Conservation (phyloP, 2,329 filamentous ascomycete genomes). For the Fusarium udum region DNA sequence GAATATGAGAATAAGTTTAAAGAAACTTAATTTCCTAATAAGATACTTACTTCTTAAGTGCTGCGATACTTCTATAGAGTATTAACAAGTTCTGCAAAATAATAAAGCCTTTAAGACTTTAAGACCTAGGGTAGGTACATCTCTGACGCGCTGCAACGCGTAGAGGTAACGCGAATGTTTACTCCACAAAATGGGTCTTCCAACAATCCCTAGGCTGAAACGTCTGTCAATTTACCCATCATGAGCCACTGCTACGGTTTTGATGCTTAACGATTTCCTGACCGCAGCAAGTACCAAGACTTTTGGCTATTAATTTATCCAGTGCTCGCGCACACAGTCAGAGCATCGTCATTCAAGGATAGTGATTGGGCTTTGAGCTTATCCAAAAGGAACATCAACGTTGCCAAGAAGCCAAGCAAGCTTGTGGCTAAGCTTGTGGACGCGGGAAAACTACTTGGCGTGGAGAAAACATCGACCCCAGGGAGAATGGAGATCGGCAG, state of each 20-base stretch:
- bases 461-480: neutral
- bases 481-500: neutral
- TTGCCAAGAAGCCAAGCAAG: neutral
- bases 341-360: neutral
- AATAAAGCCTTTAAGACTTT: rapidly evolving
- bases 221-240: neutral
- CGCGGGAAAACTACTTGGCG: neutral
- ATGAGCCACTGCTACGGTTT: neutral
- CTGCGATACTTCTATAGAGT: rapidly evolving
- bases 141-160: rapidly evolving
- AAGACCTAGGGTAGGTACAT: neutral
- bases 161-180: too few species aligned
- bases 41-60: rapidly evolving
- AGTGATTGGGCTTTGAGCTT: neutral
- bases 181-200: neutral
- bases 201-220: neutral
- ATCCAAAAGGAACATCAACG: neutral
- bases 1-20: rapidly evolving
- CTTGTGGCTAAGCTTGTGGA: neutral
- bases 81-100: too few species aligned
- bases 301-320: neutral
- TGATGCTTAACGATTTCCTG: neutral
- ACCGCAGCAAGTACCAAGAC: neutral
- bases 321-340: neutral
- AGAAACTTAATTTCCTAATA: rapidly evolving